Conservation (phyloP, 441 rosid genomes). For the Corymbia calophylla region DNA sequence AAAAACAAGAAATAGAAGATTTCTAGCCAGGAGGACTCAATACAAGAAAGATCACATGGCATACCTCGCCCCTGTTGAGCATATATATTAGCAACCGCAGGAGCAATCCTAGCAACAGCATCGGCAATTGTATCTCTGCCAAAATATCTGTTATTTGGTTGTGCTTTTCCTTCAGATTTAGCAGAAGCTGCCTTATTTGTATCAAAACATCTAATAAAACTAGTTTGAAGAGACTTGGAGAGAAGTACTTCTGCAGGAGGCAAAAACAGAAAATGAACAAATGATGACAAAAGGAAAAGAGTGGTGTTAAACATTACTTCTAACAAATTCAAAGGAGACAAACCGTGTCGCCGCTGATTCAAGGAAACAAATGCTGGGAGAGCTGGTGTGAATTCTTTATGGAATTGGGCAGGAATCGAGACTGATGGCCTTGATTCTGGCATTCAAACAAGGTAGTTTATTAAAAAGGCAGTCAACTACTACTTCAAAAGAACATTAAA, state of each 20-base stretch:
- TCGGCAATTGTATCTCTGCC: not conserved
- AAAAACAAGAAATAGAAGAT: not conserved
- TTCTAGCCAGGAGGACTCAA: not conserved
- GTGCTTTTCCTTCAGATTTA: not conserved
- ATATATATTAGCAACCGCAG: not conserved
- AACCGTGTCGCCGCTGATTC: not conserved
- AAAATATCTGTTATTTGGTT: not conserved
- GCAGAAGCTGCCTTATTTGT: not conserved
- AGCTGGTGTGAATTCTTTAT: not conserved
- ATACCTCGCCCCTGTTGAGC: not conserved
- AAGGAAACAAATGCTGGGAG: not conserved
- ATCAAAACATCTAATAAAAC: not conserved
- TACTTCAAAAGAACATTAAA: not conserved
- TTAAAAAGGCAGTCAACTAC: not conserved
- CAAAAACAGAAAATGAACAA: not conserved
- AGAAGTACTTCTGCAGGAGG: not conserved
- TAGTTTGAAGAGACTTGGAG: not conserved
- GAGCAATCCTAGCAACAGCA: not conserved
- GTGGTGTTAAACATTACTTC: not conserved
- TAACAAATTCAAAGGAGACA: not conserved
- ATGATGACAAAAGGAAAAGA: not conserved
- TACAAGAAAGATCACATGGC: not conserved
- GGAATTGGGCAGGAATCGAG: not conserved
- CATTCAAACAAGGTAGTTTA: not conserved
- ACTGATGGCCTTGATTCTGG: not conserved